phyloP scores from a whole-genome alignment of 192 early-diverging fungal genomes.

The Mortierella alpina region DNA sequence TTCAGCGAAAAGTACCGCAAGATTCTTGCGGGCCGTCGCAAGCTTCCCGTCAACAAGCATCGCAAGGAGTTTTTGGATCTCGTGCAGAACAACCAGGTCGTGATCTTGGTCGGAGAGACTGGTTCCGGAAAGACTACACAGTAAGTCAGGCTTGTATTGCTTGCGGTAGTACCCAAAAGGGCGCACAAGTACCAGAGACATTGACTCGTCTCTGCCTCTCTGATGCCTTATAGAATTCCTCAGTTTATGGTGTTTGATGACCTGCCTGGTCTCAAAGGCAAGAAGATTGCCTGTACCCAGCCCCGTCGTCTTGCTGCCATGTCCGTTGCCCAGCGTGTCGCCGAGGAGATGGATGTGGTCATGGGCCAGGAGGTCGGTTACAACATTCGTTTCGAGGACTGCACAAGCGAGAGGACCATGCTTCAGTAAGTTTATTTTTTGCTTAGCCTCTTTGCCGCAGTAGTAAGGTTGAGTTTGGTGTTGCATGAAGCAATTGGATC shows the following conservation, averaged over 20 bases:
- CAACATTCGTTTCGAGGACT: conserved; percentile 98
- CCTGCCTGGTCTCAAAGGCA: conserved; percentile 87
- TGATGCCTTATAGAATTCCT: conserved; percentile 76
- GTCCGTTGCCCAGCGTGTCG: conserved; percentile 98
- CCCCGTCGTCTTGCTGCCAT: conserved; percentile 99
- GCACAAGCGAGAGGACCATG: conserved; percentile 83
- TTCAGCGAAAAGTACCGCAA: conserved; percentile 87
- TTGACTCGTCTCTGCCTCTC: neutral
- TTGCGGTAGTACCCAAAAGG: too few relatives aligned
- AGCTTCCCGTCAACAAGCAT: conserved; percentile 95
- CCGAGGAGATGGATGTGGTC: conserved; percentile 94
- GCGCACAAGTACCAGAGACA: too few relatives aligned
- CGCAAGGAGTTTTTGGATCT: conserved; percentile 91
- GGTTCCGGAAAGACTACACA: conserved; percentile 99
- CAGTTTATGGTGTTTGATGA: conserved; percentile 95
- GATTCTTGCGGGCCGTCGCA: conserved; percentile 87
- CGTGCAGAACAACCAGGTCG: conserved; percentile 92
- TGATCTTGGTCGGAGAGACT: conserved; percentile 97
- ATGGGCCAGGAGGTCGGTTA: conserved; percentile 98
- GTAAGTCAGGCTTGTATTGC: conserved; percentile 55
- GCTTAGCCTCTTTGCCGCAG: conserved; percentile 27
- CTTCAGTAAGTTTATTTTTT: conserved; percentile 71
- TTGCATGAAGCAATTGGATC: neutral
- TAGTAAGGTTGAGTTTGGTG: neutral
- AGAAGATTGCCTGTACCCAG: conserved; percentile 98